These are phyloP conservation scores for Neoboletus brunneissimus DNA, from an alignment of 768 basidiomycete species.

Conservation along the genomic window DNA sequence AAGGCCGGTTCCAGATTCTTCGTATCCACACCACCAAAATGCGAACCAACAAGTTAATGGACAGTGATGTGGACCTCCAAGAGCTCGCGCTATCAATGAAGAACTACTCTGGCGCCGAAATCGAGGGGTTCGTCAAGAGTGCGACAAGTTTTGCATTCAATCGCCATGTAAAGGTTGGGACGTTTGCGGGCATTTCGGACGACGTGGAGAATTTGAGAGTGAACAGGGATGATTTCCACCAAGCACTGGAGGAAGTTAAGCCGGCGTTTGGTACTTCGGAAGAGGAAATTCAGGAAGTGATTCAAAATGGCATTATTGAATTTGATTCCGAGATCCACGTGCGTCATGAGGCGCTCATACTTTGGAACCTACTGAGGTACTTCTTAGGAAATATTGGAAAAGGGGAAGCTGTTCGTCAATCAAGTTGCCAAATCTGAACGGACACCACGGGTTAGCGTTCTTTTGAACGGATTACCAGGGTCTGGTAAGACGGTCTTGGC, in stretches of 20 bases:
- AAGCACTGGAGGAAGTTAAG: slow-evolving; percentile 90
- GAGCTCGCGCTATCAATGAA: slow-evolving; percentile 86
- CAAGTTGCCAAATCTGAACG: slow-evolving; percentile 89
- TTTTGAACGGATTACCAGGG: slow-evolving; percentile 86
- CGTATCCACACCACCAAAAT: slow-evolving; percentile 95
- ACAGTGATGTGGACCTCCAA: slow-evolving; percentile 71
- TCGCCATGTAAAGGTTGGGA: slow-evolving; percentile 96
- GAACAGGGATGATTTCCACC: slow-evolving; percentile 80
- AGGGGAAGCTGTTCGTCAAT: slow-evolving; percentile 86
- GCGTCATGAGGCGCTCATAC: slow-evolving; percentile 5
- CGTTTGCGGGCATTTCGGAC: slow-evolving; percentile 93
- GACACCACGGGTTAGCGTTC: slow-evolving; percentile 87
- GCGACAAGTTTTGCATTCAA: slow-evolving; percentile 98
- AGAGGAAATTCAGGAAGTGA: slow-evolving; percentile 88
- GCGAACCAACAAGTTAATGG: slow-evolving; percentile 90
- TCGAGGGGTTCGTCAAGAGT: slow-evolving; percentile 93
- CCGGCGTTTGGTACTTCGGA: slow-evolving; percentile 98
- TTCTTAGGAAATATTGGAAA: slow-evolving; percentile 74
- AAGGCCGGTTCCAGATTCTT: slow-evolving; percentile 90
- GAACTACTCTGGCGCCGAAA: slow-evolving; percentile 98
- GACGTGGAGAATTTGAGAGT: slow-evolving; percentile 94
- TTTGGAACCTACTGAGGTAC: not conserved
- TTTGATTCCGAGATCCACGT: slow-evolving; percentile 76
- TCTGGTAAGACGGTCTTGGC: slow-evolving; percentile 95
- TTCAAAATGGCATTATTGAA: slow-evolving; percentile 96